phyloP scores from a whole-genome alignment of 1,284 basidiomycete genomes.

The Schizophyllum amplum region DNA sequence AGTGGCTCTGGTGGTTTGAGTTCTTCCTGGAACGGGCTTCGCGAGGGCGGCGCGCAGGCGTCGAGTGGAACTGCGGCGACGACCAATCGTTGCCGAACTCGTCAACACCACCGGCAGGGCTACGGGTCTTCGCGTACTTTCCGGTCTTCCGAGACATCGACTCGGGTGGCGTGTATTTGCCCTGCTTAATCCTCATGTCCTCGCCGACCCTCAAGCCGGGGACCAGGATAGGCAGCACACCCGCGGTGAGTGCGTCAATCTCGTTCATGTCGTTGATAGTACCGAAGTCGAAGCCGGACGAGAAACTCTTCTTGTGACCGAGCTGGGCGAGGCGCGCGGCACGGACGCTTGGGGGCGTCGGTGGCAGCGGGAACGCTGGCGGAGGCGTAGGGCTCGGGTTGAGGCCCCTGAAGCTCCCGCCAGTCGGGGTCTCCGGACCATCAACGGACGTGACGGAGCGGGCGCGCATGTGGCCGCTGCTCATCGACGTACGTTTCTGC shows the following conservation, averaged over 20 bases:
- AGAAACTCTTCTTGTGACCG: constrained; percentile 51
- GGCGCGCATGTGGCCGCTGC: constrained; percentile 33
- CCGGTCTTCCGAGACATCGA: constrained; percentile 32
- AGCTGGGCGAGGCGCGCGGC: constrained; percentile 38
- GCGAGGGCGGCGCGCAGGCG: constrained; percentile 33
- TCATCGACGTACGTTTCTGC: constrained; percentile 20
- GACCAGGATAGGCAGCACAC: constrained; percentile 56
- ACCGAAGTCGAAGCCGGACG: constrained; percentile 52
- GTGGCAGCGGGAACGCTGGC: constrained; percentile 57
- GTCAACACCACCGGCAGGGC: constrained; percentile 15
- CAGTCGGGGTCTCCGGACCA: constrained; percentile 30
- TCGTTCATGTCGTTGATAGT: constrained; percentile 50
- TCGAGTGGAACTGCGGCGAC: constrained; percentile 50
- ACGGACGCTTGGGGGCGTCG: constrained; percentile 55
- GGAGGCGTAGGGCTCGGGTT: constrained; percentile 50
- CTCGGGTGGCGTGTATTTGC: constrained; percentile 34
- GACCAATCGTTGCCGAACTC: constrained; percentile 45
- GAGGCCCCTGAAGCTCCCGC: constrained; percentile 20
- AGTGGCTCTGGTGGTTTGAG: constrained; percentile 48
- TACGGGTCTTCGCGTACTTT: constrained; percentile 27
- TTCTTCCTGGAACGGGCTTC: constrained; percentile 30
- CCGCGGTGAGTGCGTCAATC: constrained; percentile 61
- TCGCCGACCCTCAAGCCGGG: constrained; percentile 54
- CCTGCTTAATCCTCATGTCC: constrained; percentile 44
- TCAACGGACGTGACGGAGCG: constrained; percentile 41